Evolutionary conservation across 75 land plant species (phyloP), one percentile per base, ranked within the genome.

Genomic region (Adiantum capillusveneris): DNA sequence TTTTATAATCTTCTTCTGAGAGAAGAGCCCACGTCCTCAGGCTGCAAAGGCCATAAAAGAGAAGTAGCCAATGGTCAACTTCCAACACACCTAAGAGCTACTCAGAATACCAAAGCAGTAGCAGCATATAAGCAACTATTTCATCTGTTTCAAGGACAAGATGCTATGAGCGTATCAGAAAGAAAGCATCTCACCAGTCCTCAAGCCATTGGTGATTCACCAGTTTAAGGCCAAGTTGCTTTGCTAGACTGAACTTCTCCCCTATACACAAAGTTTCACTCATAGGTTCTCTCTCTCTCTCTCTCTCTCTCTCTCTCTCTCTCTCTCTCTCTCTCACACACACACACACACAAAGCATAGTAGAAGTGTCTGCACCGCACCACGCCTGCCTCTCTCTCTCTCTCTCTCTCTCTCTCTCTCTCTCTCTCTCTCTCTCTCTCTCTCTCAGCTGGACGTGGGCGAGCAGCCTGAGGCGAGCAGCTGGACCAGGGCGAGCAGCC

Each of bases 121-220:
- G n/a, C n/a, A n/a, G n/a, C n/a, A n/a, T n/a, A n/a, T n/a, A n/a
- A n/a, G n/a, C n/a, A n/a, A n/a, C n/a, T n/a, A n/a, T n/a, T n/a
- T n/a, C n/a, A n/a, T n/a, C n/a, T n/a, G n/a, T n/a, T n/a, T n/a
- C n/a, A n/a, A n/a, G n/a, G n/a, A n/a, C n/a, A n/a, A n/a, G n/a
- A n/a, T n/a, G n/a, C n/a, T n/a, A n/a, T n/a, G n/a, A n/a, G n/a
- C n/a, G n/a, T n/a, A n/a, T n/a, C n/a, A 56, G 31, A 25, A 22
- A 56, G 25, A 34, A 34, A 34, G 3, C n/a, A 13, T 12, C 21
- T 25, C 73, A 85, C 90, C 90, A 80, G 44, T 89, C 90, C 69
- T 89, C 90, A 48, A 89, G 60, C 95, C 95, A 89, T 11, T 65
- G 75, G 53, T 89, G 90, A 63, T 86, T 89, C 17, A 89, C 80